These are phyloP conservation scores for Pseudocohnilembus persalinus DNA, from an alignment of 169 alveolate genomes.

Conservation along the genomic window DNA sequence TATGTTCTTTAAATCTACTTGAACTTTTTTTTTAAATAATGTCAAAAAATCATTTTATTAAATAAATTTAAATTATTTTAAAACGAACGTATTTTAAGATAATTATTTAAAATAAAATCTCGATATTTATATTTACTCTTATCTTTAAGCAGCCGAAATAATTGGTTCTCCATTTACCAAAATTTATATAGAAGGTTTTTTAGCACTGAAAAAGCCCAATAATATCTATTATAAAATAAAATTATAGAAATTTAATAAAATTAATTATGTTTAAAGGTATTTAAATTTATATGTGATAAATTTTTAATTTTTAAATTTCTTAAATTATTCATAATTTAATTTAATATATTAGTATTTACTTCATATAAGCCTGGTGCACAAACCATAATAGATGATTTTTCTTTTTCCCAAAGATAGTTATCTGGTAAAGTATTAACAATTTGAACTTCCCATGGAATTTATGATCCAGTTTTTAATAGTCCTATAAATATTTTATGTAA, in stretches of 20 bases:
- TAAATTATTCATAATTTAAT: not conserved
- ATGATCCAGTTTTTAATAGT: slow-evolving; percentile 59
- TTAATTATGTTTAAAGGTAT: no score
- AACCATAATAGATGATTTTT: slow-evolving; percentile 59
- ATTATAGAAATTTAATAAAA: no score
- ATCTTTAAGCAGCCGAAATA: slow-evolving; percentile 51
- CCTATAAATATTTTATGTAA: no score
- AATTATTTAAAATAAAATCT: not conserved
- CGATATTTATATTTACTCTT: slow-evolving; percentile 12
- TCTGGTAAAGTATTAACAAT: slow-evolving; percentile 81
- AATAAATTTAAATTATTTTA: not conserved
- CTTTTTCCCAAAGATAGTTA: slow-evolving; percentile 84
- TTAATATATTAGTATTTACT: slow-evolving; percentile 6
- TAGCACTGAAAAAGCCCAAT: slow-evolving; percentile 81
- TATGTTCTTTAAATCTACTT: slow-evolving; percentile 11
- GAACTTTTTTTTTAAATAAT: slow-evolving; percentile 41
- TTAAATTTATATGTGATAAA: no score
- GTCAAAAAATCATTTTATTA: not conserved
- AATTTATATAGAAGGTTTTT: slow-evolving; percentile 83
- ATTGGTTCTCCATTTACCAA: slow-evolving; percentile 88
- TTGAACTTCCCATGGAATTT: slow-evolving; percentile 86
- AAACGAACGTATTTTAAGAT: no score
- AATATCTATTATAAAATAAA: not conserved
- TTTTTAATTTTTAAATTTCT: no score
- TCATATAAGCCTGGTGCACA: slow-evolving; percentile 85